Evolutionary conservation across 495 filamentous ascomycete genomes (phyloP).

Genomic region (Tuber borchii): DNA sequence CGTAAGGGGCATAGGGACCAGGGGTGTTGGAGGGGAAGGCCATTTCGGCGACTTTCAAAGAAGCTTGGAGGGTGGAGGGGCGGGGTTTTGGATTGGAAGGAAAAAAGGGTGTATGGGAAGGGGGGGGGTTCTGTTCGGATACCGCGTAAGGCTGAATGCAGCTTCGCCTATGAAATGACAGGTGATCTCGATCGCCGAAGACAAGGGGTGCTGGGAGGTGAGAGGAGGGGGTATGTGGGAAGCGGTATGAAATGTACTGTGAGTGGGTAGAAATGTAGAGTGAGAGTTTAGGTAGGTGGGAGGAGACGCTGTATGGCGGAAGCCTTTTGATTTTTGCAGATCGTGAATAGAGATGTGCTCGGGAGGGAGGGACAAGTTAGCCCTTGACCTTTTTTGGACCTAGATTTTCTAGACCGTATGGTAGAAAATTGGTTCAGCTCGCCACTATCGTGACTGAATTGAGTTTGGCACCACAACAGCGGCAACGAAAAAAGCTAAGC

Average conservation of each 20-base stretch:
- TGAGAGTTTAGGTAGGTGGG: background rate
- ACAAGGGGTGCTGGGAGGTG: background rate
- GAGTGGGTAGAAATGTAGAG: background rate
- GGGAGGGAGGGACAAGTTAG: background rate
- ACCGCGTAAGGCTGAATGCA: conserved; percentile 1
- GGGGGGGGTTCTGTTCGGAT: background rate
- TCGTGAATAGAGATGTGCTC: background rate
- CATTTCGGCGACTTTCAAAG: conserved; percentile 30
- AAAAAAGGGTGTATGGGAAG: background rate
- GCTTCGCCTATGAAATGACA: background rate
- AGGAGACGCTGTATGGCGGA: background rate
- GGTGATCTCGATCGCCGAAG: background rate
- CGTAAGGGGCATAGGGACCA: conserved; percentile 21
- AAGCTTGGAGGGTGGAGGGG: conserved; percentile 1
- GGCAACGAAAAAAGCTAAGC: background rate
- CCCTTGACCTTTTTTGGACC: conserved; percentile 3
- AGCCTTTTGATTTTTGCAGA: background rate
- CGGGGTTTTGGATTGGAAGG: background rate
- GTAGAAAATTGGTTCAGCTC: background rate
- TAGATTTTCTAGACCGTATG: background rate
- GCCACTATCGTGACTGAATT: conserved; percentile 1
- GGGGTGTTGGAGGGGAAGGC: conserved; percentile 24
- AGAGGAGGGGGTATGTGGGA: background rate
- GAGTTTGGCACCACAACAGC: background rate
- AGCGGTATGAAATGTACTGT: background rate